Evolutionary conservation across 2,329 filamentous ascomycete species (phyloP), one percentile per base, ranked within the genome.

Genomic region (Aphanocladium album): DNA sequence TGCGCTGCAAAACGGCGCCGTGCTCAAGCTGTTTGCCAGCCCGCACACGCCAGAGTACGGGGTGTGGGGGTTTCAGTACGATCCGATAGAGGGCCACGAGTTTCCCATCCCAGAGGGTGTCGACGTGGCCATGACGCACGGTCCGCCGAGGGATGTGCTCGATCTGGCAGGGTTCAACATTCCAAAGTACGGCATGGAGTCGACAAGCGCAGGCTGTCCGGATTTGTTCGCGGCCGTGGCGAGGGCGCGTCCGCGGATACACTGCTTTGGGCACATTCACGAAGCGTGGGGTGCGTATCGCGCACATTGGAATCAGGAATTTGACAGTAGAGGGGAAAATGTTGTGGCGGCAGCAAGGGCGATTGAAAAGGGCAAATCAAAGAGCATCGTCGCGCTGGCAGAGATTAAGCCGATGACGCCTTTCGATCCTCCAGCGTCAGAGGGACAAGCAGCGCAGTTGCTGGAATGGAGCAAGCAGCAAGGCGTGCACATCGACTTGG

Each of bases 241-340:
- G 1, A 66, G 67, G 0, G 73, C 77, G 1, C 72, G 71, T 30
- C 82, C 83, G 1, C 67, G 68, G 7, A 63, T 85, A 4, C 80
- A 84, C 67, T 84, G 81, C 67, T 85, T 84, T 61, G 83, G 83
- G 0, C 83, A 85, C 62, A 80, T 85, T n/a, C 83, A 86, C 66
- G 80, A 84, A 64, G 78, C 75, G 0, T 88, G 83, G 82, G 86
- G 85, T 2, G 79, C 76, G 0, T 80, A 79, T 57, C 62, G 83
- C 2, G 77, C 84, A 0, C 71, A 73, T 1, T 89, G 85, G 86
- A 71, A 68, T n/a, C n/a, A n/a, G 14, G 23, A 64, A 9, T 4
- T 8, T 1, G 9, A 30, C 2, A 16, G 8, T n/a, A 37, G 14
- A 12, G 27, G 33, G 17, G 55, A 56, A 14, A 41, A 52, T 27